Evolutionary conservation across 768 basidiomycete genomes (phyloP).

Genomic region (Glaciozyma martinii): DNA sequence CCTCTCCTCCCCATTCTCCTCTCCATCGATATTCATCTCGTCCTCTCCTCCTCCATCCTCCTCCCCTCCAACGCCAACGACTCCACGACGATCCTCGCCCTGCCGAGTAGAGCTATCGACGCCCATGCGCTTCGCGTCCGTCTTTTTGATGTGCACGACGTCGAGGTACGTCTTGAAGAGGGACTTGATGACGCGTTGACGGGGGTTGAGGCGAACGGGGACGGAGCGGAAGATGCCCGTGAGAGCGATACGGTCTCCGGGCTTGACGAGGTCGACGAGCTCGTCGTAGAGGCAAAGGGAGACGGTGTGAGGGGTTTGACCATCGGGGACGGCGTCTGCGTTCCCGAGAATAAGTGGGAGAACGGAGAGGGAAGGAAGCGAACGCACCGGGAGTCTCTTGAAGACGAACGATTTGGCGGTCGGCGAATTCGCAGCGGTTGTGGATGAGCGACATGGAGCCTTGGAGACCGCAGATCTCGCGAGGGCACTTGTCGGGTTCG

Average conservation of each 20-base stretch:
- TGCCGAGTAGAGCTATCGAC: constrained; percentile 67
- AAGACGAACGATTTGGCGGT: constrained; percentile 85
- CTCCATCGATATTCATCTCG: constrained; percentile 38
- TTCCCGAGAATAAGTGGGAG: not conserved
- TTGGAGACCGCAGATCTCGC: constrained; percentile 78
- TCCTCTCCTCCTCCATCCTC: constrained; percentile 49
- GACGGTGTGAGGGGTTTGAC: constrained; percentile 96
- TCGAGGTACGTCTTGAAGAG: constrained; percentile 97
- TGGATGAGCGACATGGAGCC: constrained; percentile 93
- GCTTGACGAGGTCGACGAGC: constrained; percentile 89
- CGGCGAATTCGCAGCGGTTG: constrained; percentile 92
- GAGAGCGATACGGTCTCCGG: constrained; percentile 82
- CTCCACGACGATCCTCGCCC: constrained; percentile 48
- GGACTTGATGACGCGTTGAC: constrained; percentile 82
- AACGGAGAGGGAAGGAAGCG: not conserved
- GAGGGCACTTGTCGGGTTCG: constrained; percentile 82
- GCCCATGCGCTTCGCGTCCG: constrained; percentile 55
- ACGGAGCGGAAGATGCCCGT: constrained; percentile 92
- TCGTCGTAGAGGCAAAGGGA: constrained; percentile 97
- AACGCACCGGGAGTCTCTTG: constrained; percentile 73
- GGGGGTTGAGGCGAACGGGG: constrained; percentile 88
- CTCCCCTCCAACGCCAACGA: constrained; percentile 61
- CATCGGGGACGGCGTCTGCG: constrained; percentile 84
- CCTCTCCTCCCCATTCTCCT: constrained; percentile 36
- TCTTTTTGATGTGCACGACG: constrained; percentile 80